Percentiles rank a stretch among this genome's conserved stretches.
phyloP scores from a whole-genome alignment of 2,329 filamentous ascomycete species.

The Neophaeococcomyces aloes region DNA sequence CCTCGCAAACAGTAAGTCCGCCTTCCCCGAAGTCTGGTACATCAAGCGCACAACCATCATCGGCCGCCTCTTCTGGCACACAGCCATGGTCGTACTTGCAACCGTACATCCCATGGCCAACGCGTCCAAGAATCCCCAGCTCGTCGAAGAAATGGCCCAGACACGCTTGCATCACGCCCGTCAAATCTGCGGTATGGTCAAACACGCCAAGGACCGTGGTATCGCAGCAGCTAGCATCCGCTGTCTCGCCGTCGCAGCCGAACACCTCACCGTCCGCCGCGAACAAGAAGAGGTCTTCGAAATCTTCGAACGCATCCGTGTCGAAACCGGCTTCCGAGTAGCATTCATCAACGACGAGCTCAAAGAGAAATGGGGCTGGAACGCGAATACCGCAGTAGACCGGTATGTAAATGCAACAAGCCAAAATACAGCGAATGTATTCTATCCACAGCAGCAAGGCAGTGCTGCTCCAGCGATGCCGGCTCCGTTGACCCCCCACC shows the following conservation, averaged over 20 bases:
- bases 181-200: conserved; percentile 80
- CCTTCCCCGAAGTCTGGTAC: conserved; percentile 84
- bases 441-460: conserved; percentile 15
- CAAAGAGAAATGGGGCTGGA: conserved; percentile 69
- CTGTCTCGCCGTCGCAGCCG: conserved; percentile 66
- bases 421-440: conserved; percentile 25
- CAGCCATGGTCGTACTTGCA: conserved; percentile 67
- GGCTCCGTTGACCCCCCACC: conserved; percentile 23
- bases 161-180: conserved; percentile 65
- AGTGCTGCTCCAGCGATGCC: conserved; percentile 2
- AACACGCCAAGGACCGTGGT: conserved; percentile 69
- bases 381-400: conserved; percentile 33
- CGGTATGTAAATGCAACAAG: conserved; percentile 23
- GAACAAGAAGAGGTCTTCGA: conserved; percentile 73
- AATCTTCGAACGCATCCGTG: conserved; percentile 65
- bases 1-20: conserved; percentile 57
- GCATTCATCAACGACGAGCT: conserved; percentile 62
- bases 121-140: conserved; percentile 40
- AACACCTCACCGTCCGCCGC: conserved; percentile 54
- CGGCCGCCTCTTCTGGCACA: conserved; percentile 80
- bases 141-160: conserved; percentile 55
- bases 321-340: conserved; percentile 69
- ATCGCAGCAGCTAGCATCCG: conserved; percentile 70
- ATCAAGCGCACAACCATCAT: conserved; percentile 73
- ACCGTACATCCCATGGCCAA: conserved; percentile 59